Evolutionary conservation across 345 rosid species (phyloP).

Genomic region (Streptanthus diversifolius): DNA sequence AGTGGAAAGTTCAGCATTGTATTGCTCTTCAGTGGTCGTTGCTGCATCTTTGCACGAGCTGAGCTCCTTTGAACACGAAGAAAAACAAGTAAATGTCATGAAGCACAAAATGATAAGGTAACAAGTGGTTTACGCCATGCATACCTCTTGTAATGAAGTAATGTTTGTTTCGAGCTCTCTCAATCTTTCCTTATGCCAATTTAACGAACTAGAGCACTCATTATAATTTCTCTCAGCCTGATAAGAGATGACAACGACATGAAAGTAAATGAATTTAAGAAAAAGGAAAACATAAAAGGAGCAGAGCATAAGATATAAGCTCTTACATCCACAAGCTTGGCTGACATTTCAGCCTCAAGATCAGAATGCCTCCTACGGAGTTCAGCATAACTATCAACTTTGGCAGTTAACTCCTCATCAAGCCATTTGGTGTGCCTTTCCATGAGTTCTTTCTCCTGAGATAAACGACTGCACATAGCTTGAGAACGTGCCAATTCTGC

Average conservation of each 20-base stretch:
- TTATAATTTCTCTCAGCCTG: slow-evolving; percentile 61
- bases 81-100: slow-evolving; percentile 27
- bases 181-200: slow-evolving; percentile 73
- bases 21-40: slow-evolving; percentile 63
- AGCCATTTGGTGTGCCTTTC: slow-evolving; percentile 91
- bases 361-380: slow-evolving; percentile 62
- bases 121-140: not conserved
- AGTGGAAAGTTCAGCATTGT: slow-evolving; percentile 70
- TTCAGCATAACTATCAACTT: slow-evolving; percentile 59
- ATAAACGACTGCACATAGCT: slow-evolving; percentile 63
- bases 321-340: slow-evolving; percentile 71
- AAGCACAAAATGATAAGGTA: not conserved
- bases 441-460: slow-evolving; percentile 92
- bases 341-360: slow-evolving; percentile 74
- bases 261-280: not conserved
- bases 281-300: not conserved
- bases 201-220: slow-evolving; percentile 62
- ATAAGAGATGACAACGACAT: not conserved
- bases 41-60: slow-evolving; percentile 65
- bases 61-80: slow-evolving; percentile 51
- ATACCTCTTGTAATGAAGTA: slow-evolving; percentile 63
- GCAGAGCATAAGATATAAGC: not conserved
- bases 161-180: slow-evolving; percentile 64
- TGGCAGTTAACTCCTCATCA: slow-evolving; percentile 76
- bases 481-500: slow-evolving; percentile 64